A percentile compares a stretch with the other conserved stretches of the same genome.
phyloP scores from a whole-genome alignment of 768 basidiomycete genomes.

The Dendrothele bispora region DNA sequence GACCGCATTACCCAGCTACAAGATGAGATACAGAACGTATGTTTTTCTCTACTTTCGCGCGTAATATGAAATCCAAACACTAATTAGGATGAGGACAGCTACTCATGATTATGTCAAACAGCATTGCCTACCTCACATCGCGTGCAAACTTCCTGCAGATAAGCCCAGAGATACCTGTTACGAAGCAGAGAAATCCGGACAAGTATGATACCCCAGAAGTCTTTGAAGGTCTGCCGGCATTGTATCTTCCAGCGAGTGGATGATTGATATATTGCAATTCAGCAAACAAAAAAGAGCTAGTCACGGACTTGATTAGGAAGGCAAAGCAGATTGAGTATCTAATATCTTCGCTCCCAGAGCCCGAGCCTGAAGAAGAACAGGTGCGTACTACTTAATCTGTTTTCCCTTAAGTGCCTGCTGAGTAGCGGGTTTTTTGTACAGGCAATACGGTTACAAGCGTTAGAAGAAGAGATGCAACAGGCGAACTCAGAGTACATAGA shows the following conservation, averaged over 20 bases:
- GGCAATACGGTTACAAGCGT: slow-evolving; percentile 62
- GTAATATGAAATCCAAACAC: not conserved
- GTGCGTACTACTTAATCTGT: slow-evolving; percentile 30
- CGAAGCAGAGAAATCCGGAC: slow-evolving; percentile 71
- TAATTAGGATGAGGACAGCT: slow-evolving; percentile 46
- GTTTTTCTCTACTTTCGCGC: slow-evolving; percentile 9
- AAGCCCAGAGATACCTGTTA: slow-evolving; percentile 78
- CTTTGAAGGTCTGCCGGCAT: slow-evolving; percentile 59
- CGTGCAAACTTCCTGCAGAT: slow-evolving; percentile 79
- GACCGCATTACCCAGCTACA: slow-evolving; percentile 95
- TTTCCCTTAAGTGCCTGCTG: not conserved
- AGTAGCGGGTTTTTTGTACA: slow-evolving; percentile 23
- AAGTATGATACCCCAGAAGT: slow-evolving; percentile 72
- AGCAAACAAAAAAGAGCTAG: slow-evolving; percentile 87
- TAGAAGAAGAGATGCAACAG: slow-evolving; percentile 69
- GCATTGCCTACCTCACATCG: slow-evolving; percentile 75
- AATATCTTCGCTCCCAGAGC: slow-evolving; percentile 75
- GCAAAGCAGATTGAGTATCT: slow-evolving; percentile 89
- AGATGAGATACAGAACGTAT: slow-evolving; percentile 88
- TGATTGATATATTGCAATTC: not conserved
- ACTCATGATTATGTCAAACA: slow-evolving; percentile 85
- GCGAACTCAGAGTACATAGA: slow-evolving; percentile 77
- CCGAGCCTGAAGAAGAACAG: slow-evolving; percentile 78
- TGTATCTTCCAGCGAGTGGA: not conserved
- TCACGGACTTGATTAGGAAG: slow-evolving; percentile 78